Evolutionary conservation across 805 yeast species (phyloP).

Genomic region (Schwanniomyces vanrijiae): DNA sequence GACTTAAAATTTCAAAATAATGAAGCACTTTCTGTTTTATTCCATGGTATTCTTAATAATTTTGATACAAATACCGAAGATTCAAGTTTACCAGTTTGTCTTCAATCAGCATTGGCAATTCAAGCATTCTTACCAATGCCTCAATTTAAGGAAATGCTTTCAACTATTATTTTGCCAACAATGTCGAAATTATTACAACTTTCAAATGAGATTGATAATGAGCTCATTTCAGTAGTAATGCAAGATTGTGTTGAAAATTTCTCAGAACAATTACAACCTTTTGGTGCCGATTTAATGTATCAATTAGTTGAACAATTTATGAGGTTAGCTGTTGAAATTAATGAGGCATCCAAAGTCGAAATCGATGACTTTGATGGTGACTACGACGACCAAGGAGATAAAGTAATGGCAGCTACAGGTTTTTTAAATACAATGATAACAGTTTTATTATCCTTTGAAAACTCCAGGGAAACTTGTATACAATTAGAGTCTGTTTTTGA

Average conservation of each 20-base stretch:
- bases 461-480: conserved; percentile 63
- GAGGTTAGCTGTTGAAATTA: conserved; percentile 37
- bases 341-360: conserved; percentile 48
- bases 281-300: conserved; percentile 56
- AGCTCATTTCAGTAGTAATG: conserved; percentile 84
- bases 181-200: conserved; percentile 77
- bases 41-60: conserved; percentile 33
- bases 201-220: conserved; percentile 82
- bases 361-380: conserved; percentile 28
- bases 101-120: conserved; percentile 82
- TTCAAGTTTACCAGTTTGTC: conserved; percentile 65
- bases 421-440: conserved; percentile 80
- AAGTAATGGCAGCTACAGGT: conserved; percentile 80
- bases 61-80: conserved; percentile 21
- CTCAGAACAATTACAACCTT: conserved; percentile 84
- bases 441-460: conserved; percentile 78
- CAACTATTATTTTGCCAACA: conserved; percentile 69
- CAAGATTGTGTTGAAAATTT: conserved; percentile 93
- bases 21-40: conserved; percentile 22
- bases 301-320: conserved; percentile 71
- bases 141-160: conserved; percentile 66
- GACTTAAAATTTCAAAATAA: conserved; percentile 49
- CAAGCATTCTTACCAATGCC: conserved; percentile 72
- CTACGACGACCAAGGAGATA: conserved; percentile 50
- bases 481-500: conserved; percentile 64